Conservation (phyloP, 148 eudicot genomes). For the Cornus suecica region DNA sequence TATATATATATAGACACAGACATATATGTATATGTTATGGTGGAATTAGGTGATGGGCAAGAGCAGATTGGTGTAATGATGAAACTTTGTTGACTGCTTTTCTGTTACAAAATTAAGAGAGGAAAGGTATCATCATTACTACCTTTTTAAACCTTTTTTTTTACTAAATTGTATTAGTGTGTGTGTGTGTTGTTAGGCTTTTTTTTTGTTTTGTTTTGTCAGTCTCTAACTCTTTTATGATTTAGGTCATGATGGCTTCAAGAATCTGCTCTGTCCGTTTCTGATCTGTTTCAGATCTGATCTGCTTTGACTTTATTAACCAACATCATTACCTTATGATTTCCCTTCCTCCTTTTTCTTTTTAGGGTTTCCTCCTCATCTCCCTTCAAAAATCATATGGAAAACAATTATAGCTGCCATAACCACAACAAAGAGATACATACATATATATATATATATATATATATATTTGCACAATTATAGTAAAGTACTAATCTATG, state of each 20-base stretch:
- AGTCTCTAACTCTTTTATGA: constrained; percentile 9
- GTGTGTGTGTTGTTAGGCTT: background rate
- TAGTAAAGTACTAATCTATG: too few species aligned
- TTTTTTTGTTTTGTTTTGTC: constrained; percentile 15
- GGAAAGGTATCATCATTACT: constrained; percentile 4
- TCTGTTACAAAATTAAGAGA: background rate
- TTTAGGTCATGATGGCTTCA: constrained; percentile 20
- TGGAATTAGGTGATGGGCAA: background rate
- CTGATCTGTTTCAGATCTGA: constrained; percentile 1
- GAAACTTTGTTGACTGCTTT: constrained; percentile 14
- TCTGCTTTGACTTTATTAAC: background rate
- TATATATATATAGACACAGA: background rate
- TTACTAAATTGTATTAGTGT: background rate
- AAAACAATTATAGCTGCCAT: too few species aligned
- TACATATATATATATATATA: too few species aligned
- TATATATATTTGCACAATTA: too few species aligned
- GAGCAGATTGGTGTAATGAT: constrained; percentile 32
- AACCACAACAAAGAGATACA: too few species aligned
- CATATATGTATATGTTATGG: background rate
- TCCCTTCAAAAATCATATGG: too few species aligned
- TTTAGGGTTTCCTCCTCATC: background rate
- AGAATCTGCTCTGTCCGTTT: constrained; percentile 22
- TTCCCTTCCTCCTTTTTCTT: background rate
- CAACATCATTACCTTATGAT: background rate
- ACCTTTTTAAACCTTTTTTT: background rate